Base-by-base conservation (phyloP, 192 early-diverging fungal genomes). In the Backusella liffmaniae region DNA sequence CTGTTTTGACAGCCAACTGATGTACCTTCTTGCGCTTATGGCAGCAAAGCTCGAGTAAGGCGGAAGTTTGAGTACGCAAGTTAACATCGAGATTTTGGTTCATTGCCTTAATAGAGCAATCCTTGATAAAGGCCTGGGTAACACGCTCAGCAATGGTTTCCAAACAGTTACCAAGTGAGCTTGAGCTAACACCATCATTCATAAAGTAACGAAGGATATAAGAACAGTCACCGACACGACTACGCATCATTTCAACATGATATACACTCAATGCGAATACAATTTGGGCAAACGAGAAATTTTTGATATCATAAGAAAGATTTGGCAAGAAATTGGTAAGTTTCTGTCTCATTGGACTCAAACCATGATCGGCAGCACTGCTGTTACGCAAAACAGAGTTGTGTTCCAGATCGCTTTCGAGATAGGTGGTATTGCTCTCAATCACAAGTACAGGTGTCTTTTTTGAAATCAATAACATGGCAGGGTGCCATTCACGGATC, bases 331-430 rank as follows among this genome's bases (percentile, higher is more conserved):
- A 84, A 8, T 82, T 78, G 18, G 86, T 84, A 10, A 92, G 81
- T 21, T 85, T 85, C 16, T 88, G 78, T 15, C 90, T 84, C 69
- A 92, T 82, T 1, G 90, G 83, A n/a, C 81, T 56, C 79, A 92
- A 82, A 81, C 84, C 78, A 67, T 90, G 56, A 62, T 84, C 77
- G 2, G 70, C 49, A 76, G 75, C 44, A 37, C 77, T 79, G 67
- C 84, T 87, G 66, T 86, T 81, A 73, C 90, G 86, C 18, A 98
- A 81, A 5, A 97, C 90, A 26, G 96, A 96, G 78, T 95, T 94
- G 77, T 91, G 91, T 67, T 92, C 90, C 10, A 99, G 84, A 83
- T 98, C 95, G 21, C 90, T 93, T 66, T 96, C 95, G 56, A 99
- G 78, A 66, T 93, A 95, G 51, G 92, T 92, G 46, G 87, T 87